phyloP scores from a whole-genome alignment of 495 filamentous ascomycete species.

The Penicillium canescens region DNA sequence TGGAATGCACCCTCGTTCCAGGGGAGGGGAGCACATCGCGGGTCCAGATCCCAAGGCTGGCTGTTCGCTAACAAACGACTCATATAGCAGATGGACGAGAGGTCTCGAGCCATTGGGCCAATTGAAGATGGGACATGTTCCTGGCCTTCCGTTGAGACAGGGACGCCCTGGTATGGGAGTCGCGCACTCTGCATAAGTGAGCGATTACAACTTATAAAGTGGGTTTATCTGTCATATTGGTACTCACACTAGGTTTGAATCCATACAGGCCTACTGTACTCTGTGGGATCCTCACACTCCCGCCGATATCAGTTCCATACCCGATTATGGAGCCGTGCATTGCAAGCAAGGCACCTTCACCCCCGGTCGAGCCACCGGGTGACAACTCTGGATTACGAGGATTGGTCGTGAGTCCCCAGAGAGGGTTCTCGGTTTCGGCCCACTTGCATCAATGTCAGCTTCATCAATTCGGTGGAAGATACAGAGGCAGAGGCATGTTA shows the following conservation, averaged over 20 bases:
- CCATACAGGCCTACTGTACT: conserved; percentile 54
- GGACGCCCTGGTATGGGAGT: conserved; percentile 47
- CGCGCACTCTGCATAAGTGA: conserved; percentile 36
- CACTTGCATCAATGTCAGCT: conserved; percentile 20
- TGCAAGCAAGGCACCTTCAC: conserved; percentile 61
- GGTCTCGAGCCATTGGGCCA: conserved; percentile 50
- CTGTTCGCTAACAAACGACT: conserved; percentile 39
- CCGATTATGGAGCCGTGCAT: conserved; percentile 63
- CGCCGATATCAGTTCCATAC: conserved; percentile 65
- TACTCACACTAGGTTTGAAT: conserved; percentile 55
- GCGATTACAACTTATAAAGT: neutral
- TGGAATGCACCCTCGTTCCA: conserved; percentile 44
- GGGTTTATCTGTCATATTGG: neutral
- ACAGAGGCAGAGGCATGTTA: neutral
- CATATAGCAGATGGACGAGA: conserved; percentile 40
- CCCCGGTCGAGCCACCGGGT: conserved; percentile 62
- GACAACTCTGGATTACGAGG: conserved; percentile 48
- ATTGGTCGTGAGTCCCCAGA: conserved; percentile 55
- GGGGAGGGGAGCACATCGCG: conserved; percentile 45
- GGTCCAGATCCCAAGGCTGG: conserved; percentile 47
- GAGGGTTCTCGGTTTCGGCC: conserved; percentile 55
- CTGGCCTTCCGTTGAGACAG: conserved; percentile 53
- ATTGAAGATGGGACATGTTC: conserved; percentile 54
- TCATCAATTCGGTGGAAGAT: conserved; percentile 7
- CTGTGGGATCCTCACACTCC: conserved; percentile 58